Base-by-base conservation (phyloP, 176 grass and related monocot genomes). In the Oryza meridionalis region DNA sequence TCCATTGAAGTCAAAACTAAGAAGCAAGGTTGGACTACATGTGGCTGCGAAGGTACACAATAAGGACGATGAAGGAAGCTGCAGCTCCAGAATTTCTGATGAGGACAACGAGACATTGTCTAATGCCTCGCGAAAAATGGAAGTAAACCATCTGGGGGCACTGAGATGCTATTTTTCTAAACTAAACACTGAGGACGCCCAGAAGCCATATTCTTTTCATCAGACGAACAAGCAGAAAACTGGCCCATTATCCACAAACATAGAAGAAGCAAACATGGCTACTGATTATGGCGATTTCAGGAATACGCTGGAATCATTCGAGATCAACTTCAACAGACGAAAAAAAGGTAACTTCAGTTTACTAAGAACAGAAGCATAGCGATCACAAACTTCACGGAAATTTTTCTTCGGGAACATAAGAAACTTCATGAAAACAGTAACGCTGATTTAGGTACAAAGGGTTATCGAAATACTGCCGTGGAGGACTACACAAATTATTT, bases 141-240 rank as follows among this genome's bases (percentile, higher is more conserved):
- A 70, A 82, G 46, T 67, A 43, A 86, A 14, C 40, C 90, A 92
- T 78, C 74, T 92, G 43, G 82, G 32, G 26, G 69, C 73, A 44
- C 45, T 92, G 83, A 79, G 88, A 70, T 69, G 69, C 35, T 92
- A 92, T 82, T 92, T 92, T 65, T 79, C 27, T 38, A 92, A 88
- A 72, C 78, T 86, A 16, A 27, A 82, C 62, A 0, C 22, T n/a
- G 9, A 24, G 21, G 69, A 32, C 21, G 13, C 13, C 67, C 76
- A 74, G 67, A 68, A 88, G 11, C 31, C 49, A 61, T 61, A 45
- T 77, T 73, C 42, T 75, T 50, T 65, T 14, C 31, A 77, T 79
- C 27, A 49, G 67, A 85, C 63, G 45, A 43, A 37, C 17, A 61
- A 62, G 7, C 9, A 14, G 26, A 67, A 29, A 63, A 63, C 33